phyloP scores from a whole-genome alignment of 768 basidiomycete species.

The Pleurotus platypus region DNA sequence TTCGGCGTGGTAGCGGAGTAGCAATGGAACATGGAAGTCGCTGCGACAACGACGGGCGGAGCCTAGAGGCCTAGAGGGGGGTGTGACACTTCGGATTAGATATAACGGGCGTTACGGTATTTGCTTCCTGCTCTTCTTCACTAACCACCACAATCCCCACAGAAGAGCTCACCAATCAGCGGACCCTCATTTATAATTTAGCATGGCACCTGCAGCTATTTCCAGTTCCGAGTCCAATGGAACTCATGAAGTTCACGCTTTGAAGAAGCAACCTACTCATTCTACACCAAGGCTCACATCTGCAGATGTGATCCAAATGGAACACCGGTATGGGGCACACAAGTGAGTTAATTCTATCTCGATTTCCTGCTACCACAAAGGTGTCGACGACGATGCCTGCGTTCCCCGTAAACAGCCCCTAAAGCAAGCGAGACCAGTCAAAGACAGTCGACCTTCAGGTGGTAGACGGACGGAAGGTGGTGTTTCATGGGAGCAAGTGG shows the following conservation, averaged over 20 bases:
- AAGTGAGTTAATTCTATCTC: conserved; percentile 56
- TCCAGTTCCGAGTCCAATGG: conserved; percentile 10
- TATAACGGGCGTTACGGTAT: neutral
- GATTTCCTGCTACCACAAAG: conserved; percentile 6
- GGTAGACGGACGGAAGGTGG: conserved; percentile 7
- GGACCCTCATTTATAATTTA: neutral
- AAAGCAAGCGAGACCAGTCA: conserved; percentile 13
- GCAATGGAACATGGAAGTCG: neutral
- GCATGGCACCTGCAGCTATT: conserved; percentile 10
- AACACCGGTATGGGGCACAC: conserved; percentile 82
- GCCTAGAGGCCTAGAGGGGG: conserved; percentile 10
- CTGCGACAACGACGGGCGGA: conserved; percentile 15
- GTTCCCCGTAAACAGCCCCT: conserved; percentile 20
- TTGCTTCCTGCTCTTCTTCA: conserved; percentile 4
- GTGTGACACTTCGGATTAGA: conserved; percentile 8
- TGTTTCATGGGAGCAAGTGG: conserved; percentile 12
- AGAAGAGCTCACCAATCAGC: neutral
- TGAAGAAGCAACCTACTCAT: conserved; percentile 10
- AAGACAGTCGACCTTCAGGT: conserved; percentile 14
- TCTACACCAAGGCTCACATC: conserved; percentile 39
- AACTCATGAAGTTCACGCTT: conserved; percentile 10
- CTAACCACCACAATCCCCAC: neutral
- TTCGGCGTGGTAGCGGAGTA: neutral
- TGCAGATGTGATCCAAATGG: conserved; percentile 73
- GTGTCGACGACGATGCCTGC: conserved; percentile 2